A percentile compares a stretch with the other conserved stretches of the same genome.
These are phyloP conservation scores for Spathaspora sp. DNA, from an alignment of 1,139 yeast species.

Conservation along the genomic window DNA sequence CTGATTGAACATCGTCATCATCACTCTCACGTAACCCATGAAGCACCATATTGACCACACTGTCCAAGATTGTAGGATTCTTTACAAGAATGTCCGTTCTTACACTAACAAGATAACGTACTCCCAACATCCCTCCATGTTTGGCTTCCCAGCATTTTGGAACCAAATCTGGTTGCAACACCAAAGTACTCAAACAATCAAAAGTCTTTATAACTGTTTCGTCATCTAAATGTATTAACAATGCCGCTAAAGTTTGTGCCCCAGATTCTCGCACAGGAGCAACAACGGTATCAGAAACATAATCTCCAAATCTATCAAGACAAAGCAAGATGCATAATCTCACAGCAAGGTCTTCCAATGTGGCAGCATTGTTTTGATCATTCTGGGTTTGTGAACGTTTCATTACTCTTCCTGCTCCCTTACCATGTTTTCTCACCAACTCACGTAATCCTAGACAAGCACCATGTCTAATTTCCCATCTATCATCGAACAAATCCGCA, in stretches of 20 bases:
- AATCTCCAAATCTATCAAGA: constrained; percentile 94
- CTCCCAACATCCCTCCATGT: constrained; percentile 96
- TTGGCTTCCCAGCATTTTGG: constrained; percentile 87
- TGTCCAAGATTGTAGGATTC: constrained; percentile 60
- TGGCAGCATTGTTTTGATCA: constrained; percentile 59
- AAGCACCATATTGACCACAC: constrained; percentile 79
- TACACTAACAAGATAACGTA: constrained; percentile 88
- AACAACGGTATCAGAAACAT: constrained; percentile 94
- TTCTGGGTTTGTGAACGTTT: constrained; percentile 65
- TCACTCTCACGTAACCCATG: constrained; percentile 83
- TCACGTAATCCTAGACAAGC: constrained; percentile 93
- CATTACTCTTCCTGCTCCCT: constrained; percentile 79
- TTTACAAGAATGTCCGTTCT: constrained; percentile 72
- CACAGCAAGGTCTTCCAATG: constrained; percentile 87
- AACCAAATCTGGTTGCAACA: constrained; percentile 61
- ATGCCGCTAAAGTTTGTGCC: constrained; percentile 91
- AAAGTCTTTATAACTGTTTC: constrained; percentile 62
- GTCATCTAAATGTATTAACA: constrained; percentile 65
- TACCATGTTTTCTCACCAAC: constrained; percentile 78
- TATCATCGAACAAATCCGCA: constrained; percentile 77
- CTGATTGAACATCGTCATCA: constrained; percentile 97
- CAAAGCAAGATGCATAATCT: constrained; percentile 86
- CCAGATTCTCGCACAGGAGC: constrained; percentile 98
- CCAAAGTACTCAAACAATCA: constrained; percentile 62
- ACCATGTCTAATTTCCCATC: constrained; percentile 97